Conservation (phyloP, 208 protist species). For the Novymonas esmeraldas region DNA sequence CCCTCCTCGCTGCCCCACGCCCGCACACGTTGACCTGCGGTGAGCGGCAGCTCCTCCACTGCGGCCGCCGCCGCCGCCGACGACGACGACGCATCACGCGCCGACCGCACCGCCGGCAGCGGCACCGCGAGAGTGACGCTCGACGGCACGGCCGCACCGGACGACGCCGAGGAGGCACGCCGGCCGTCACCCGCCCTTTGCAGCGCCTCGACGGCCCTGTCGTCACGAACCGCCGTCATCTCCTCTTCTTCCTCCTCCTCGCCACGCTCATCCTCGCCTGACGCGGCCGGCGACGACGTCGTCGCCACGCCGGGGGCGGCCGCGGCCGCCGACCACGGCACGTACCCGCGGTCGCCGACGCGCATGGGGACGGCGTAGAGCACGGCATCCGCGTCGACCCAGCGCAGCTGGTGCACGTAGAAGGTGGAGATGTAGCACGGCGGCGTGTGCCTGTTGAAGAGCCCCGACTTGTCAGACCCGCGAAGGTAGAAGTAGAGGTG, state of each 20-base stretch:
- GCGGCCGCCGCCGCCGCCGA: too few relatives aligned
- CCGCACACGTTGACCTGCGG: too few relatives aligned
- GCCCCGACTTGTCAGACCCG: slow-evolving; percentile 53
- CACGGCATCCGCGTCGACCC: slow-evolving; percentile 60
- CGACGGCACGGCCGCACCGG: neutral
- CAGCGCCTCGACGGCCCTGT: neutral
- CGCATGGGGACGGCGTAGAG: slow-evolving; percentile 80
- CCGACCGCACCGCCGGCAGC: neutral
- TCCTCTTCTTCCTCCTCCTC: neutral
- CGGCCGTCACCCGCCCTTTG: neutral
- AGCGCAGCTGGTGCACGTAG: slow-evolving; percentile 61
- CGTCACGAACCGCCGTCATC: neutral
- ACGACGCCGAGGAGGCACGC: too few relatives aligned
- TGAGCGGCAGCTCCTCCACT: neutral
- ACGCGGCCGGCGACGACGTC: slow-evolving; percentile 9
- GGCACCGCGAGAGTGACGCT: neutral
- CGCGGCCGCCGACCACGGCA: slow-evolving; percentile 38
- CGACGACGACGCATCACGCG: too few relatives aligned
- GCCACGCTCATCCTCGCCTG: slow-evolving; percentile 21
- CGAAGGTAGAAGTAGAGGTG: slow-evolving; percentile 83
- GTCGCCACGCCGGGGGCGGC: neutral
- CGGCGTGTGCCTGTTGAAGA: slow-evolving; percentile 68
- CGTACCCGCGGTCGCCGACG: slow-evolving; percentile 67
- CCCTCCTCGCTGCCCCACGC: neutral
- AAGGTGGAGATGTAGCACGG: slow-evolving; percentile 78